Evolutionary conservation across 306 rosid species (phyloP), one percentile per base, ranked within the genome.

Genomic region (Castanea mollissima): DNA sequence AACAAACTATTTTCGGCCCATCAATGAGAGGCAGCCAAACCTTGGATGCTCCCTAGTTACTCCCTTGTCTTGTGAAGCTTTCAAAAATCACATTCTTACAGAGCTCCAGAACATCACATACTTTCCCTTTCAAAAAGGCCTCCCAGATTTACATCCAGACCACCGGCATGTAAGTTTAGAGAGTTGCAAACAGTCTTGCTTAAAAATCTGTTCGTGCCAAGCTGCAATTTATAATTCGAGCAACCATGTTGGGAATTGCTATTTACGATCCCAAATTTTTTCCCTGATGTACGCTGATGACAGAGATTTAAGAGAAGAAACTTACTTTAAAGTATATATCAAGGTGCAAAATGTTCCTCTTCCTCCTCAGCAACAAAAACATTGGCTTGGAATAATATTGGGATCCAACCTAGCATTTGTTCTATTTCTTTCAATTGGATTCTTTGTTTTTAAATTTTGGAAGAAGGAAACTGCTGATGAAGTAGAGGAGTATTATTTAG

Each of bases 191-290:
- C 4, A 21, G 46, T 57, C 78, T 60, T 75, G 78, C 27, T n/a
- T 75, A 16, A 14, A 60, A 25, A 44, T 20, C 44, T 75, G 78
- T 44, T 75, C 71, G 2, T 75, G 78, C 78, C 44, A 18, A 14
- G 78, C 20, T 3, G 56, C 49, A 21, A 16, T 75, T 7, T 75
- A 59, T 41, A 14, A 1, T 14, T 5, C 60, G 25, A 38, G 29
- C 1, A 25, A 23, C 16, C 44, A 44, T 59, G 15, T 11, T 32
- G 78, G 78, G 41, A 60, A 60, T n/a, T 75, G 78, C 49, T 60
- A 75, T 60, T 59, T 75, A 14, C 59, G 58, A 44, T 38, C 70
- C 6, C 58, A 75, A 57, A 60, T 75, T 6, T 60, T 31, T 74
- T 57, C 78, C 8, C 2, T 6, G 57, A 15, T 20, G 38, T 2